phyloP scores from a whole-genome alignment of 2,329 filamentous ascomycete genomes.

The Eutypella sp. region DNA sequence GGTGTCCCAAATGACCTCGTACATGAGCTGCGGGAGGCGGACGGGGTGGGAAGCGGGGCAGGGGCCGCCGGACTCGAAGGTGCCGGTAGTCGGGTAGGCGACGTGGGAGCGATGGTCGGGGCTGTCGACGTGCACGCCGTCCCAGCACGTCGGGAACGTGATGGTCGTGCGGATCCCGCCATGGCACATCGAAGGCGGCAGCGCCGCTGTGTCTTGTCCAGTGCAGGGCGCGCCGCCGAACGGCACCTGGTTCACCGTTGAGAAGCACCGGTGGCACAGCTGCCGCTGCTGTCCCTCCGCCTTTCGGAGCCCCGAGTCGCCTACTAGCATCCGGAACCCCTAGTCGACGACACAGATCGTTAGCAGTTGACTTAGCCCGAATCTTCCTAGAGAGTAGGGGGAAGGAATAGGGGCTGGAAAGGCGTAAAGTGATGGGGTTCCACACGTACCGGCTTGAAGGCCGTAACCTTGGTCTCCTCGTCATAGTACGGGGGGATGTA shows the following conservation, averaged over 20 bases:
- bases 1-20: conserved; percentile 21
- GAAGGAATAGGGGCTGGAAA: background rate
- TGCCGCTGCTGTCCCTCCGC: conserved; percentile 31
- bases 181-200: conserved; percentile 27
- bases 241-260: conserved; percentile 23
- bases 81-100: conserved; percentile 35
- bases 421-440: background rate
- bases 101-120: conserved; percentile 44
- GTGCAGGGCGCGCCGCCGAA: conserved; percentile 13
- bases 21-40: conserved; percentile 18
- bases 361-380: too few relatives aligned
- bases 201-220: conserved; percentile 28
- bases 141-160: conserved; percentile 43
- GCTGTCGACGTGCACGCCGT: conserved; percentile 42
- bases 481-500: conserved; percentile 14
- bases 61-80: conserved; percentile 10
- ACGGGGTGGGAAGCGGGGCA: conserved; percentile 19
- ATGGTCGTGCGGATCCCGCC: conserved; percentile 33
- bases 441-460: conserved; percentile 31
- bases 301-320: conserved; percentile 25
- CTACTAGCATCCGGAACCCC: conserved; percentile 38
- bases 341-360: too few relatives aligned
- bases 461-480: conserved; percentile 33
- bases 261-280: conserved; percentile 36
- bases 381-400: background rate